Evolutionary conservation across 306 rosid species (phyloP).

Genomic region (Glycyrrhiza uralensis): DNA sequence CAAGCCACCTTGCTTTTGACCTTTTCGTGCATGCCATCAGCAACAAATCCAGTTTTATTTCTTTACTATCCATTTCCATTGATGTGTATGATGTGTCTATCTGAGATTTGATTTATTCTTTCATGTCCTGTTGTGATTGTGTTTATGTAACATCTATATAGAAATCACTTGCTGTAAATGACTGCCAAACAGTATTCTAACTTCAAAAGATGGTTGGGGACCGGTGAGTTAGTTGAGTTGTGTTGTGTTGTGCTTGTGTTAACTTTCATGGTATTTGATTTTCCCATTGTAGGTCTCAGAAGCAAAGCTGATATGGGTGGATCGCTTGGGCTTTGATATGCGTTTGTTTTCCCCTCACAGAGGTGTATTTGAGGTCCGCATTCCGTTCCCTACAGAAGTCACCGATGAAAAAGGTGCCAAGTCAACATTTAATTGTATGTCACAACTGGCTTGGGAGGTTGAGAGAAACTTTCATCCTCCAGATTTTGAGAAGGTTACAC

Average conservation of each 20-base stretch:
- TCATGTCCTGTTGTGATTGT: neutral
- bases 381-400: slow-evolving; percentile 88
- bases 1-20: neutral
- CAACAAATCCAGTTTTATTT: neutral
- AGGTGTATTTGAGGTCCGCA: slow-evolving; percentile 69
- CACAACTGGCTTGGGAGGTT: slow-evolving; percentile 96
- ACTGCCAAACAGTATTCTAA: neutral
- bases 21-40: neutral
- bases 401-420: slow-evolving; percentile 80
- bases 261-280: slow-evolving; percentile 4
- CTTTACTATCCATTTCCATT: neutral
- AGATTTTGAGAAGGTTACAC: slow-evolving; percentile 67
- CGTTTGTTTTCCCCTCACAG: slow-evolving; percentile 55
- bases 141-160: neutral
- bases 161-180: neutral
- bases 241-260: too few relatives aligned
- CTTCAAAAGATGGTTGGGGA: neutral
- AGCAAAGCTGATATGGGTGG: slow-evolving; percentile 92
- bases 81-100: neutral
- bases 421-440: slow-evolving; percentile 85
- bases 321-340: slow-evolving; percentile 83
- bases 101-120: neutral
- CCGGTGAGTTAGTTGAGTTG: neutral
- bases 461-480: slow-evolving; percentile 64
- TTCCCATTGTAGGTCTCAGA: slow-evolving; percentile 60